Percentiles rank a stretch among this genome's conserved stretches.
phyloP scores from a whole-genome alignment of 2,329 filamentous ascomycete genomes.

The Alternaria longipes region DNA sequence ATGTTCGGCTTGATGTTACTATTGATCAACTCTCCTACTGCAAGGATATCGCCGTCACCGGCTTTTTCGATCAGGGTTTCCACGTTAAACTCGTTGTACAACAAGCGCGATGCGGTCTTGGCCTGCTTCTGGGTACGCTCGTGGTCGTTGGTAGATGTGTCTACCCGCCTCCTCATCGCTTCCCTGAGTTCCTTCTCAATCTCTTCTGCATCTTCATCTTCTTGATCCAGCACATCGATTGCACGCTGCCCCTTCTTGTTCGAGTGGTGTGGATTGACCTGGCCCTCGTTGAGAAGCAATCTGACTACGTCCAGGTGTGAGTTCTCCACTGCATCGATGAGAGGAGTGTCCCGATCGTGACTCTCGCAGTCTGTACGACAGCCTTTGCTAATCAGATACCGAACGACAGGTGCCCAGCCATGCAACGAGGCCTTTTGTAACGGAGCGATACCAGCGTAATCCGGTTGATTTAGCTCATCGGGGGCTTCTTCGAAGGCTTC shows the following conservation, averaged over 20 bases:
- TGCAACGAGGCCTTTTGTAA: constrained; percentile 91
- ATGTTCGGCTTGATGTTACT: constrained; percentile 71
- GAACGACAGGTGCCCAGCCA: constrained; percentile 86
- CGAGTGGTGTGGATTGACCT: constrained; percentile 85
- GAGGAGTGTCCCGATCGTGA: constrained; percentile 82
- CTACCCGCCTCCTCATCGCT: constrained; percentile 58
- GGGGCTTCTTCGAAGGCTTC: constrained; percentile 78
- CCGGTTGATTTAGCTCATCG: constrained; percentile 86
- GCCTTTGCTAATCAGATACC: constrained; percentile 82
- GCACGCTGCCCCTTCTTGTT: constrained; percentile 95
- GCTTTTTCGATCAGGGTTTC: constrained; percentile 60
- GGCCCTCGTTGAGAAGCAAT: constrained; percentile 79
- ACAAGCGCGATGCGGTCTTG: constrained; percentile 53
- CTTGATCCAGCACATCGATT: constrained; percentile 79
- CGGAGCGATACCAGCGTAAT: constrained; percentile 96
- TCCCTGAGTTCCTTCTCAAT: constrained; percentile 78
- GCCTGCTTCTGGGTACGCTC: constrained; percentile 39
- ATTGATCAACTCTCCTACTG: constrained; percentile 59
- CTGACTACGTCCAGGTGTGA: constrained; percentile 89
- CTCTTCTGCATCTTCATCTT: constrained; percentile 79
- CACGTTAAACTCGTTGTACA: constrained; percentile 61
- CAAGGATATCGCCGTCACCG: constrained; percentile 58
- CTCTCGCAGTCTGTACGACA: constrained; percentile 84
- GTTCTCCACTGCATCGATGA: constrained; percentile 97
- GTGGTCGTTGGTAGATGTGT: constrained; percentile 59